A percentile compares a stretch with the other conserved stretches of the same genome.
Conservation (phyloP, 192 early-diverging fungal genomes). For the Backusella liffmaniae region DNA sequence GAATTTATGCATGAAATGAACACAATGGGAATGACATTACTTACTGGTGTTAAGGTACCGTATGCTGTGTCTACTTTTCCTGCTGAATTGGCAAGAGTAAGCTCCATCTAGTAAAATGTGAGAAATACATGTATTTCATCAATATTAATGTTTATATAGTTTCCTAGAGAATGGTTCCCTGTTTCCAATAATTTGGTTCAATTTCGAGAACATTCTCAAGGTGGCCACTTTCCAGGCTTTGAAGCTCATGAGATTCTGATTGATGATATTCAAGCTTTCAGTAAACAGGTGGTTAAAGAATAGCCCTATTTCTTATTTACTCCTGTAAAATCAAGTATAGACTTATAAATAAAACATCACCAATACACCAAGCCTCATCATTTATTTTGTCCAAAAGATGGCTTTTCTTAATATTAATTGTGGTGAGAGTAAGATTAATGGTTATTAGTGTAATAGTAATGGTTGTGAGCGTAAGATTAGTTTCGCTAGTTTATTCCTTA, state of each 20-base stretch:
- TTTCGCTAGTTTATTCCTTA: too few relatives aligned
- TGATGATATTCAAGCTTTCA: slow-evolving; percentile 41
- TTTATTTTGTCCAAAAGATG: too few relatives aligned
- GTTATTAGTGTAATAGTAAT: too few relatives aligned
- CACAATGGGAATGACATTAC: background rate
- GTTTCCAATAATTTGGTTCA: background rate
- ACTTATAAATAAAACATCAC: too few relatives aligned
- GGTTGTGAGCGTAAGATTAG: too few relatives aligned
- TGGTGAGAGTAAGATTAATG: too few relatives aligned
- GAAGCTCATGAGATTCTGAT: slow-evolving; percentile 50
- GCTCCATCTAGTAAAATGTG: too few relatives aligned
- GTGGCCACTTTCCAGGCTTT: slow-evolving; percentile 66
- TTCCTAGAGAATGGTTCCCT: background rate
- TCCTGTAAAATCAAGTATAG: too few relatives aligned
- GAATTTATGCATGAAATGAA: slow-evolving; percentile 39
- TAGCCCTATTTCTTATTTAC: background rate
- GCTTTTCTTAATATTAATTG: too few relatives aligned
- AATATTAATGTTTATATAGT: background rate
- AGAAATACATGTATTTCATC: background rate
- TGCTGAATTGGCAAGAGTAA: background rate
- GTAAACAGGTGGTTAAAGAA: background rate
- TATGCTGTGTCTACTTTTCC: slow-evolving; percentile 4
- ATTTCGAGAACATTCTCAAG: slow-evolving; percentile 13
- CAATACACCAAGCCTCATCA: too few relatives aligned
- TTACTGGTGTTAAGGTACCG: background rate